phyloP scores from a whole-genome alignment of 2,329 filamentous ascomycete genomes.

The Helotiales sp. region DNA sequence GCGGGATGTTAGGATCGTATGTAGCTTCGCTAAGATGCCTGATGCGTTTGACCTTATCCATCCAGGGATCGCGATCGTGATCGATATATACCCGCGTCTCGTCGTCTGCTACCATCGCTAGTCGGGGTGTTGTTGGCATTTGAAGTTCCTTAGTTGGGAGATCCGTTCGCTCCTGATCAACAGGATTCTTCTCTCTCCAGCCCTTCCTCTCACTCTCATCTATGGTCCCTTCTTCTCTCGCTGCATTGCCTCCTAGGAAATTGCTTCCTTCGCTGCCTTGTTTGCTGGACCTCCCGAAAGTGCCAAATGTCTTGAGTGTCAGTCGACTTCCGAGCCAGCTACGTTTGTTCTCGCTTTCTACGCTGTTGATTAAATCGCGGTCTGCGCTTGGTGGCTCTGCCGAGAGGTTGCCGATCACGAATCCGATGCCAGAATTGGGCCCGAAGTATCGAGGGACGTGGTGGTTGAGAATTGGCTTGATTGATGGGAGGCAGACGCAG shows the following conservation, averaged over 20 bases:
- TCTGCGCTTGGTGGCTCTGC: not conserved
- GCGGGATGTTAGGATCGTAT: not conserved
- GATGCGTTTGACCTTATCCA: constrained; percentile 1
- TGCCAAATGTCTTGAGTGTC: not conserved
- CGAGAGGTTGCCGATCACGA: not conserved
- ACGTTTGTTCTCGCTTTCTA: not conserved
- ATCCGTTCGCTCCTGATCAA: not conserved
- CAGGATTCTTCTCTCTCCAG: not conserved
- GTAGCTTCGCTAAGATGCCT: not conserved
- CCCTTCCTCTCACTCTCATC: not conserved
- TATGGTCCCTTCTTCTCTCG: not conserved
- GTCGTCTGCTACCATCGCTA: not conserved
- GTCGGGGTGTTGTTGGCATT: not conserved
- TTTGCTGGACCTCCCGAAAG: not conserved
- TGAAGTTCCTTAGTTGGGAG: not conserved
- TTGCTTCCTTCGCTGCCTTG: not conserved
- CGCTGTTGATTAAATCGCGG: not conserved
- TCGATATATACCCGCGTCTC: not conserved
- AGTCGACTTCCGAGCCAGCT: not conserved
- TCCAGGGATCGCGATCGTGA: not conserved
- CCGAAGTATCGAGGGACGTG: constrained; percentile 1
- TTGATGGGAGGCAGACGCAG: constrained; percentile 10
- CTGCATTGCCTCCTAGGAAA: not conserved
- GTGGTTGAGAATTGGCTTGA: not conserved
- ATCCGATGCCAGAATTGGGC: not conserved